Conservation (phyloP, 2,329 filamentous ascomycete genomes). For the Aspergillus sp. region DNA sequence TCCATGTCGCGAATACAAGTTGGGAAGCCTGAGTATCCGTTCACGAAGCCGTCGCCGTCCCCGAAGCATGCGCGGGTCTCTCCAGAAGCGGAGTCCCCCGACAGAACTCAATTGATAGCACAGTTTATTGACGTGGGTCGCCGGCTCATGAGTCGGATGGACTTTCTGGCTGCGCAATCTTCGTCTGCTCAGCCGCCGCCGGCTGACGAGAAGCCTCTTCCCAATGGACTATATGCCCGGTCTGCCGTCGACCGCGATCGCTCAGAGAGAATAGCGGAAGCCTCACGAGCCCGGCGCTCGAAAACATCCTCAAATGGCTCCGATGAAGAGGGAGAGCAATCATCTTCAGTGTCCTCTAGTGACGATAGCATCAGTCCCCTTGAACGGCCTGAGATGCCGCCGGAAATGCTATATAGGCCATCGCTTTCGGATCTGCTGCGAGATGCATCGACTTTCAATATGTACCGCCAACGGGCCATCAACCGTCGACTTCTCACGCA, state of each 20-base stretch:
- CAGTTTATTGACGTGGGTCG: constrained; percentile 44
- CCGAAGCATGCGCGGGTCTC: constrained; percentile 17
- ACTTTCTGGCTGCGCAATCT: constrained; percentile 26
- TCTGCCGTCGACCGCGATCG: constrained; percentile 34
- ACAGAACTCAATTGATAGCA: constrained; percentile 41
- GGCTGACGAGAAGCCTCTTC: constrained; percentile 17
- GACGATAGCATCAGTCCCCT: constrained; percentile 27
- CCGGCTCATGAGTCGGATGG: constrained; percentile 36
- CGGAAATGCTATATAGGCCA: constrained; percentile 49
- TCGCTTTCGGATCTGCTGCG: constrained; percentile 54
- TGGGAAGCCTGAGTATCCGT: constrained; percentile 37
- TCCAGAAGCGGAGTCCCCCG: constrained; percentile 25
- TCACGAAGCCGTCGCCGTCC: constrained; percentile 22
- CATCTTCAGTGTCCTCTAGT: constrained; percentile 21
- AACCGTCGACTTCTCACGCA: constrained; percentile 44
- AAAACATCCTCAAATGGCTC: constrained; percentile 19
- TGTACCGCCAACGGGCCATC: constrained; percentile 43
- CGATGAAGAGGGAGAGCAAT: constrained; percentile 23
- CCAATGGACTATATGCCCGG: constrained; percentile 30
- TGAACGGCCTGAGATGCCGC: constrained; percentile 31
- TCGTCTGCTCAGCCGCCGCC: background rate
- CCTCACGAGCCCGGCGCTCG: constrained; percentile 16
- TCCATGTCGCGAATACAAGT: constrained; percentile 46
- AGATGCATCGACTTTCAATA: constrained; percentile 53
- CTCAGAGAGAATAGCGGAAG: constrained; percentile 30